These are phyloP conservation scores for Fomitopsis serialis DNA, from an alignment of 768 basidiomycete species.

Conservation along the genomic window DNA sequence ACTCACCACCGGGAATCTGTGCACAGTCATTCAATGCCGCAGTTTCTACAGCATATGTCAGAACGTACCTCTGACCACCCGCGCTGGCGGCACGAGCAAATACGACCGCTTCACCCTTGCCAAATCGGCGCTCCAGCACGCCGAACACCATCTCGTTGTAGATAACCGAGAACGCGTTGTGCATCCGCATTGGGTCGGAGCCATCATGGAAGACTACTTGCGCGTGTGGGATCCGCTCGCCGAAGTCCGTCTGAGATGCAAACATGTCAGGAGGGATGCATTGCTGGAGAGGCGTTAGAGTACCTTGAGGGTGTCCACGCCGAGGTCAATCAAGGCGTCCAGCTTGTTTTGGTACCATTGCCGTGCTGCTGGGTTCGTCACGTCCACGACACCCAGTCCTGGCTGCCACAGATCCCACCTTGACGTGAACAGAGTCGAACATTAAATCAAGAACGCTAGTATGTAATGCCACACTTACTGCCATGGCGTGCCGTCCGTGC, in stretches of 20 bases:
- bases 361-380: conserved; percentile 49
- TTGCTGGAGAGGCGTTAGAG: neutral
- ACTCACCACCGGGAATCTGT: conserved; percentile 29
- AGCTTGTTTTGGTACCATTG: conserved; percentile 44
- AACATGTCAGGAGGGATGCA: neutral
- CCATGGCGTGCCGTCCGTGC: conserved; percentile 62
- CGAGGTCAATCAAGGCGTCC: conserved; percentile 37
- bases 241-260: conserved; percentile 64
- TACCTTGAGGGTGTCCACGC: conserved; percentile 50
- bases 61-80: conserved; percentile 55
- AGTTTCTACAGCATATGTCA: neutral
- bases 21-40: neutral
- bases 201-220: conserved; percentile 60
- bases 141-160: conserved; percentile 72
- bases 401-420: conserved; percentile 65
- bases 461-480: conserved; percentile 35
- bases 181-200: conserved; percentile 62
- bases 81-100: conserved; percentile 66
- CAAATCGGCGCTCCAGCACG: conserved; percentile 50
- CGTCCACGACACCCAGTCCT: conserved; percentile 57
- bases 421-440: too few relatives aligned
- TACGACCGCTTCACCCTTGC: conserved; percentile 60
- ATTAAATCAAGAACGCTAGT: neutral
- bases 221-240: conserved; percentile 68
- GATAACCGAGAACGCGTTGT: conserved; percentile 64